Base-by-base conservation (phyloP, 148 eudicot species). In the Camellia lanceoleosa region DNA sequence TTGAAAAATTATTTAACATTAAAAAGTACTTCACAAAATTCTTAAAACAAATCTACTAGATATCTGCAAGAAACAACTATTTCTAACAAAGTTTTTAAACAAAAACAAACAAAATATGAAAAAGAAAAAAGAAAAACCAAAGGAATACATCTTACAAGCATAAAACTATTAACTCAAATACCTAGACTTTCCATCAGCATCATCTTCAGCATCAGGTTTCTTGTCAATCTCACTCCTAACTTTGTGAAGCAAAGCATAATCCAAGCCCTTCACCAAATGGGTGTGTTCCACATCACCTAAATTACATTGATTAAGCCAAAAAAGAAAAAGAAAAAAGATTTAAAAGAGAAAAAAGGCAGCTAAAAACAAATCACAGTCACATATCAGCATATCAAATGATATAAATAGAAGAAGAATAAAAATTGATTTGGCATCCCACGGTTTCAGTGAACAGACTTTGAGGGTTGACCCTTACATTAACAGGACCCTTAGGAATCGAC, bases 241-340 rank as follows among this genome's bases (percentile, higher is more conserved):
- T 93, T 95, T 95, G 86, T 92, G 79, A 82, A 95, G 97, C 83
- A 95, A 89, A 77, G 99, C 99, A 86, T 84, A 95, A 85, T 95
- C 99, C 92, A 95, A 86, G 61, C 99, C 99, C 86, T 95, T 95
- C 42, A 95, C 99, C 91, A 95, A 89, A 88, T 95, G 99, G 51
- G 99, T 95, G 87, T 95, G 99, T 85, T 95, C 99, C 83, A 95
- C 97, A 89, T 95, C 99, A 89, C 99, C 99, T 95, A 78, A 51
- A 82, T 60, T 42, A 82, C 75, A 84, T 76, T 51, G 68, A 82
- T 43, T 23, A 20, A 78, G 79, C 72, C 74, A 66, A 84, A 78
- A 75, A 2, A 77, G 46, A 71, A 70, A 49, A 46, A 75, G 2
- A 77, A 54, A 71, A 70, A 49, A 46, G 81, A 51, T 62, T 15